Evolutionary conservation across 495 filamentous ascomycete genomes (phyloP).

Genomic region (Cercophora newfieldiana): DNA sequence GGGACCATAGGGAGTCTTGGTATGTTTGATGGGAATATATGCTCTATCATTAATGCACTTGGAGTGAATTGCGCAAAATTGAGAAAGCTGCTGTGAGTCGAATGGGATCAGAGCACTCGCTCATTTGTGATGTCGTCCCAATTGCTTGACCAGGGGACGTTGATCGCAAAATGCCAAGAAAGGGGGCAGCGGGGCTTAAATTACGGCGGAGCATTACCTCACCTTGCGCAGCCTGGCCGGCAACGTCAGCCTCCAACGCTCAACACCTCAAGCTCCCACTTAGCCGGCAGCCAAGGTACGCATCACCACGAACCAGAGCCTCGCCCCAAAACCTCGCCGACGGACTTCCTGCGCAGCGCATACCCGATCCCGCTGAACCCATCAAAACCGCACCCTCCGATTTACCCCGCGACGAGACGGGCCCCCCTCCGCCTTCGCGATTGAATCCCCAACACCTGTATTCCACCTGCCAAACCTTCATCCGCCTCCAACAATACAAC

Average conservation of each 20-base stretch:
- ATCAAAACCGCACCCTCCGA: not conserved
- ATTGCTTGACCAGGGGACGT: not conserved
- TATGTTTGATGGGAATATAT: too few species aligned
- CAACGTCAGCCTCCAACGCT: constrained; percentile 8
- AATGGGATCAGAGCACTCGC: not conserved
- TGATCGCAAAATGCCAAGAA: not conserved
- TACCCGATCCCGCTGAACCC: not conserved
- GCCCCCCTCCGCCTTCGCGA: not conserved
- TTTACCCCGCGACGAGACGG: not conserved
- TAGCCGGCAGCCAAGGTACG: not conserved
- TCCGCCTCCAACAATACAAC: not conserved
- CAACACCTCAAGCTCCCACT: not conserved
- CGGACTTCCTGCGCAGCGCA: not conserved
- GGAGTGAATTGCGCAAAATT: too few species aligned
- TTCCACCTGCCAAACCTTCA: not conserved
- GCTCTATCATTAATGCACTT: too few species aligned
- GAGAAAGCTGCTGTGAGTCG: not conserved
- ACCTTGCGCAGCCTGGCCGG: not conserved
- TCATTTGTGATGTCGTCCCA: not conserved
- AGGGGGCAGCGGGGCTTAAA: not conserved
- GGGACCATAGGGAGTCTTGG: too few species aligned
- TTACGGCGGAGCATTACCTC: not conserved
- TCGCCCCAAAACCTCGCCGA: not conserved
- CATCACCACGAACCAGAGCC: not conserved
- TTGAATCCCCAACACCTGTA: not conserved